These are phyloP conservation scores for Trichosporon asahii DNA, from an alignment of 1,284 basidiomycete genomes.

Conservation along the genomic window DNA sequence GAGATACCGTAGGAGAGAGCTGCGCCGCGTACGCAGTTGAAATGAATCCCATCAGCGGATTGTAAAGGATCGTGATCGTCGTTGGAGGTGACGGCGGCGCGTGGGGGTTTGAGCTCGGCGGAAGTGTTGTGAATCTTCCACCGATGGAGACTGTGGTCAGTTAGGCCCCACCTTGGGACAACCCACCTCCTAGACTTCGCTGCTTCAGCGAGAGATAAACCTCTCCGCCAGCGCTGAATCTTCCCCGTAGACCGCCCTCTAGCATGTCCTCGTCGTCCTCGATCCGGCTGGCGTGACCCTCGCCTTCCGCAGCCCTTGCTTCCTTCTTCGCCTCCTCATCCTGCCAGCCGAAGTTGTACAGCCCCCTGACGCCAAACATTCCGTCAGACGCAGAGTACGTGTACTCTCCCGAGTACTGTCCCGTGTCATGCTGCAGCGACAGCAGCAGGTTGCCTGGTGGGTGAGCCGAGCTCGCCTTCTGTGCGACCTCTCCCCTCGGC, in stretches of 20 bases:
- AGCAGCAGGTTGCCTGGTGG: conserved; percentile 73
- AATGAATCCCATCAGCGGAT: conserved; percentile 93
- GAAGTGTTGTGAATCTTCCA: conserved; percentile 68
- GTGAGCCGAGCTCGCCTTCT: conserved; percentile 25
- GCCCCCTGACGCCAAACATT: conserved; percentile 84
- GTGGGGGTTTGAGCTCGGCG: conserved; percentile 41
- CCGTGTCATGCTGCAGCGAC: conserved; percentile 85
- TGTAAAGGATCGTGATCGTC: conserved; percentile 88
- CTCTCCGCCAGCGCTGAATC: conserved; percentile 89
- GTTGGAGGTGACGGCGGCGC: conserved; percentile 72
- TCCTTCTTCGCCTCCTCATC: conserved; percentile 48
- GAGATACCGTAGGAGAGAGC: conserved; percentile 77
- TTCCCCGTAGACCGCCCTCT: conserved; percentile 80
- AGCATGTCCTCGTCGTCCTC: conserved; percentile 81
- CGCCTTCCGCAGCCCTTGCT: conserved; percentile 27
- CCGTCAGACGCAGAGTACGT: conserved; percentile 89
- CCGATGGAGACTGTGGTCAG: conserved; percentile 75
- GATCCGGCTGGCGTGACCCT: conserved; percentile 57
- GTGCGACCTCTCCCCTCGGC: conserved; percentile 50
- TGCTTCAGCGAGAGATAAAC: conserved; percentile 91
- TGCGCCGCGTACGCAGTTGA: conserved; percentile 87
- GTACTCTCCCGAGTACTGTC: conserved; percentile 90
- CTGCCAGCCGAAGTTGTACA: conserved; percentile 81
- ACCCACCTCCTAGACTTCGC: conserved; percentile 82
- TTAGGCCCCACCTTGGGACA: background rate